phyloP scores from a whole-genome alignment of 805 yeast species.

The Teunomyces tritomae region DNA sequence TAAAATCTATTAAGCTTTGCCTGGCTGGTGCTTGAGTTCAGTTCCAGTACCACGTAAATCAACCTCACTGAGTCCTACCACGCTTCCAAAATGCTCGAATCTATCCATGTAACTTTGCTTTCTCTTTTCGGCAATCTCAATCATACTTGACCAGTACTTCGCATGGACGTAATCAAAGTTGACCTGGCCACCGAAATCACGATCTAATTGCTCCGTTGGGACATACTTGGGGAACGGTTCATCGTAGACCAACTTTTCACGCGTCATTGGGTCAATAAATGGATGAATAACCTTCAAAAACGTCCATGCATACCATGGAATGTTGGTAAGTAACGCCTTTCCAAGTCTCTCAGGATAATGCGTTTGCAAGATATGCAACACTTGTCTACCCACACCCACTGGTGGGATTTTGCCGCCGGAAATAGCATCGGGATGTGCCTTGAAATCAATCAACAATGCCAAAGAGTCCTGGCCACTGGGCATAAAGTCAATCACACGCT shows the following conservation, averaged over 20 bases:
- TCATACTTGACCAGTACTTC: slow-evolving; percentile 73
- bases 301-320: slow-evolving; percentile 93
- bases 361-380: slow-evolving; percentile 87
- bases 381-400: slow-evolving; percentile 65
- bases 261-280: slow-evolving; percentile 91
- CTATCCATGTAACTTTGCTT: slow-evolving; percentile 63
- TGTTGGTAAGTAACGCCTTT: slow-evolving; percentile 84
- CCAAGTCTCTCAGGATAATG: slow-evolving; percentile 98
- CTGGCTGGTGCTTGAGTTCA: slow-evolving; percentile 24
- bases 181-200: slow-evolving; percentile 79
- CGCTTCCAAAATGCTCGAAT: slow-evolving; percentile 67
- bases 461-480: slow-evolving; percentile 59
- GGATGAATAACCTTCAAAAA: slow-evolving; percentile 90
- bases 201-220: slow-evolving; percentile 77
- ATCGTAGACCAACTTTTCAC: slow-evolving; percentile 89
- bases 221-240: slow-evolving; percentile 85
- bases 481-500: slow-evolving; percentile 49
- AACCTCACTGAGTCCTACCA: slow-evolving; percentile 76
- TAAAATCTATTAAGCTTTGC: slow-evolving; percentile 2
- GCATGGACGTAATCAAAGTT: slow-evolving; percentile 82
- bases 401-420: slow-evolving; percentile 47
- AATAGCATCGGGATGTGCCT: slow-evolving; percentile 55
- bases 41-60: slow-evolving; percentile 59
- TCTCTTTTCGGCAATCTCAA: slow-evolving; percentile 56
- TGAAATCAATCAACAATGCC: slow-evolving; percentile 55